Conservation (phyloP, 2,329 filamentous ascomycete genomes). For the Aphanocladium album region DNA sequence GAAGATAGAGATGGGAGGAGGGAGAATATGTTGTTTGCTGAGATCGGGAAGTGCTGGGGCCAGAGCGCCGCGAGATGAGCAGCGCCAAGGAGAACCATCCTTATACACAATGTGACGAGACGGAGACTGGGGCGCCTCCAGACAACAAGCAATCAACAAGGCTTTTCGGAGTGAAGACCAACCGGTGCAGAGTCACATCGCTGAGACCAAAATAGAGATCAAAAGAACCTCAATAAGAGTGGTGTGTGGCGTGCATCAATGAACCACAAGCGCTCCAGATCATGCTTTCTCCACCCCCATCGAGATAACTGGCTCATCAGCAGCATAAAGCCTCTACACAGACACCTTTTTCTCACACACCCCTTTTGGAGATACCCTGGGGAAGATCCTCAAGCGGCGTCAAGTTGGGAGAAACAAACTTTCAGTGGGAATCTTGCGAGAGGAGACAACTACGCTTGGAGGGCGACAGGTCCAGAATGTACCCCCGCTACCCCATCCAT, state of each 20-base stretch:
- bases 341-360: not conserved
- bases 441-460: not conserved
- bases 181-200: not conserved
- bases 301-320: not conserved
- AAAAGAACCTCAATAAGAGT: constrained; percentile 6
- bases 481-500: not conserved
- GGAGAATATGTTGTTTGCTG: not conserved
- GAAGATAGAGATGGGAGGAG: not conserved
- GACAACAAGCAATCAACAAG: not conserved
- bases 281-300: not conserved
- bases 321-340: not conserved
- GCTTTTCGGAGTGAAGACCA: not conserved
- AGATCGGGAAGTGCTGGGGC: not conserved
- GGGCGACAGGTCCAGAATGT: not conserved
- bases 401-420: not conserved
- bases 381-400: not conserved
- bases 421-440: not conserved
- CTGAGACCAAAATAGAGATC: constrained; percentile 5
- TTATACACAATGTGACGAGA: not conserved
- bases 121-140: not conserved
- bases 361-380: not conserved
- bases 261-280: not conserved
- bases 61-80: not conserved
- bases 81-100: not conserved
- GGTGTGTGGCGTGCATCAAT: not conserved